phyloP scores from a whole-genome alignment of 2,329 filamentous ascomycete species.

The Diaporthe velutina region DNA sequence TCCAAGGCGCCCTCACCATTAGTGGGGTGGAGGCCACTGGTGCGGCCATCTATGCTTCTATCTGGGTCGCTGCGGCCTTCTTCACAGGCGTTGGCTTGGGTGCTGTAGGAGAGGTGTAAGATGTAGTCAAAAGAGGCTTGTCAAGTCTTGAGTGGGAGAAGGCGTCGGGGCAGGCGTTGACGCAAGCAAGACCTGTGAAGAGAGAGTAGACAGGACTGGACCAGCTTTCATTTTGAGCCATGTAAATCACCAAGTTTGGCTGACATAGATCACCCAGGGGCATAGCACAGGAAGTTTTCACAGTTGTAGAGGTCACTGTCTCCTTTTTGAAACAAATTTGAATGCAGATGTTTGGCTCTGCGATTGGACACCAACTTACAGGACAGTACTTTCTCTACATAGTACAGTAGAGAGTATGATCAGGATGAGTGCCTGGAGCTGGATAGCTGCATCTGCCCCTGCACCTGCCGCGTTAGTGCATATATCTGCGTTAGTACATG shows the following conservation, averaged over 20 bases:
- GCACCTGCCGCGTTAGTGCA: constrained; percentile 25
- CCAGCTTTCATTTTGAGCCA: neutral
- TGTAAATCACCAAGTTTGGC: constrained; percentile 10
- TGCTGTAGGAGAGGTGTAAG: constrained; percentile 63
- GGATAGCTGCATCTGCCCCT: constrained; percentile 6
- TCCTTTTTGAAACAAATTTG: neutral
- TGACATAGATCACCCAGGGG: constrained; percentile 25
- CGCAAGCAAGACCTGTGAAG: neutral
- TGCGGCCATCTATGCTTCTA: constrained; percentile 77
- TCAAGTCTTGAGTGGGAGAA: neutral
- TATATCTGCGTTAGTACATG: constrained; percentile 1
- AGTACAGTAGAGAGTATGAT: no score
- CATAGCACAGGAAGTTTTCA: constrained; percentile 35
- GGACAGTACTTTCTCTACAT: neutral
- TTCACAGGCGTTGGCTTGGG: constrained; percentile 70
- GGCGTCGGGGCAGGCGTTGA: constrained; percentile 24
- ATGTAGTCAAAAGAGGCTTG: neutral
- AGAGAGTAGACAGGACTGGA: neutral
- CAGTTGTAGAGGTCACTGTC: neutral
- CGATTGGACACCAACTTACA: no score
- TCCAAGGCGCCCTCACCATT: constrained; percentile 76
- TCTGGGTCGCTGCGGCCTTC: constrained; percentile 79
- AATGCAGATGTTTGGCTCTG: neutral
- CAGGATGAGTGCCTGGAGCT: neutral
- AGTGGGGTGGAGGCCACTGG: constrained; percentile 78